Evolutionary conservation across 129 eudicot genomes (phyloP).

Genomic region (Dittrichia graveolens): DNA sequence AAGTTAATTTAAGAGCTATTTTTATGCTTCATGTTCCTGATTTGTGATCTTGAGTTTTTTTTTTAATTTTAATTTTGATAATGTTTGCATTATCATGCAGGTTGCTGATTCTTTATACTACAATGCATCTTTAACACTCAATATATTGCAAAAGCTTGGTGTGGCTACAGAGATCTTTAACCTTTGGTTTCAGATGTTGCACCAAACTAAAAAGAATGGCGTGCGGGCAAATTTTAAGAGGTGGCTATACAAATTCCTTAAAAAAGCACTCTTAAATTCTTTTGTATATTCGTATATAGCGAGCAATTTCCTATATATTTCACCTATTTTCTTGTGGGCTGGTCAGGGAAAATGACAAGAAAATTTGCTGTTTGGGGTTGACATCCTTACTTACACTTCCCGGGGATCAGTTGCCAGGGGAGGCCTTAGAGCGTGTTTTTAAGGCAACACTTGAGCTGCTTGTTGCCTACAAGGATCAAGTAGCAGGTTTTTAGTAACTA

Average conservation of each 20-base stretch:
- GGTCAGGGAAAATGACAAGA: slow-evolving; percentile 78
- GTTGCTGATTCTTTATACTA: slow-evolving; percentile 83
- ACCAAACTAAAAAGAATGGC: slow-evolving; percentile 84
- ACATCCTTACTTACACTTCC: slow-evolving; percentile 78
- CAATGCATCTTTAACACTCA: slow-evolving; percentile 66
- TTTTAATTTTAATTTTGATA: not conserved
- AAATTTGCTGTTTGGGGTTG: slow-evolving; percentile 88
- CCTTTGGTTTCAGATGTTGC: slow-evolving; percentile 96
- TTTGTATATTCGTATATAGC: too few relatives aligned
- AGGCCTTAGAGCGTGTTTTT: slow-evolving; percentile 86
- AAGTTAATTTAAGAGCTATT: slow-evolving; percentile 23
- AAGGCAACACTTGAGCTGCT: slow-evolving; percentile 83
- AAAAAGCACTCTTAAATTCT: too few relatives aligned
- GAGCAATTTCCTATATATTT: too few relatives aligned
- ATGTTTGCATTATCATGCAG: slow-evolving; percentile 39
- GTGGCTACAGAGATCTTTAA: slow-evolving; percentile 80
- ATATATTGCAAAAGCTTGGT: slow-evolving; percentile 79
- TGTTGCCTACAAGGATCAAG: slow-evolving; percentile 87
- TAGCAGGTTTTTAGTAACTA: slow-evolving; percentile 61
- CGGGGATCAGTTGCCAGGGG: slow-evolving; percentile 76
- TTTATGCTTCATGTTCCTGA: not conserved
- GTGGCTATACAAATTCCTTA: slow-evolving; percentile 21
- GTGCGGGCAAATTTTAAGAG: slow-evolving; percentile 69
- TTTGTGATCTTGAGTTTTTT: not conserved
- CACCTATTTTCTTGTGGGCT: not conserved